A percentile compares a stretch with the other conserved stretches of the same genome.
phyloP scores from a whole-genome alignment of 2,329 filamentous ascomycete species.

The Alternaria tenuissima region DNA sequence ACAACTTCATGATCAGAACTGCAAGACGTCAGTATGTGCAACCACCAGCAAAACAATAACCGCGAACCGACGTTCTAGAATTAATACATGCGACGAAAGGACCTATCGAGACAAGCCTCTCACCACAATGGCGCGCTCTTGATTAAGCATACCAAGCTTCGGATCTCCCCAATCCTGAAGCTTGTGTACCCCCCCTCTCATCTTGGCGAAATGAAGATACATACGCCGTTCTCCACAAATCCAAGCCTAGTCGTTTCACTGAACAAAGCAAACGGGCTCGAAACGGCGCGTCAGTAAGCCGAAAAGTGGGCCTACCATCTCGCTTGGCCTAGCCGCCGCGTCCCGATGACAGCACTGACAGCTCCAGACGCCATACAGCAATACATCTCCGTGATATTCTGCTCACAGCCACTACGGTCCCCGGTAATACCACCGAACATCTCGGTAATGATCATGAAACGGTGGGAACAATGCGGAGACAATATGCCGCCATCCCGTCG shows the following conservation, averaged over 20 bases:
- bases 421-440: not conserved
- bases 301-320: conserved; percentile 5
- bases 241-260: conserved; percentile 1
- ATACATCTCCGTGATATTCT: not conserved
- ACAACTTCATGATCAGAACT: not conserved
- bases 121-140: not conserved
- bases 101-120: not conserved
- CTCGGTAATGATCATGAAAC: conserved; percentile 2
- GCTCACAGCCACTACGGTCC: not conserved
- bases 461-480: conserved; percentile 1
- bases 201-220: conserved; percentile 5
- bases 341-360: conserved; percentile 3
- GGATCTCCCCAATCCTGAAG: not conserved
- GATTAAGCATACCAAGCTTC: conserved; percentile 3
- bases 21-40: not conserved
- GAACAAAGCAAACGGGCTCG: not conserved
- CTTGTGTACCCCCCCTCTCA: conserved; percentile 3
- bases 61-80: not conserved
- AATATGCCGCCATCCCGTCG: not conserved
- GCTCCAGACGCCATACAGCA: not conserved
- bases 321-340: conserved; percentile 2
- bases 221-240: not conserved
- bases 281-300: not conserved
- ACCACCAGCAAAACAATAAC: not conserved
- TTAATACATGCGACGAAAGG: too few species aligned